Base-by-base conservation (phyloP, 192 early-diverging fungal genomes). In the Coemansia sp. region DNA sequence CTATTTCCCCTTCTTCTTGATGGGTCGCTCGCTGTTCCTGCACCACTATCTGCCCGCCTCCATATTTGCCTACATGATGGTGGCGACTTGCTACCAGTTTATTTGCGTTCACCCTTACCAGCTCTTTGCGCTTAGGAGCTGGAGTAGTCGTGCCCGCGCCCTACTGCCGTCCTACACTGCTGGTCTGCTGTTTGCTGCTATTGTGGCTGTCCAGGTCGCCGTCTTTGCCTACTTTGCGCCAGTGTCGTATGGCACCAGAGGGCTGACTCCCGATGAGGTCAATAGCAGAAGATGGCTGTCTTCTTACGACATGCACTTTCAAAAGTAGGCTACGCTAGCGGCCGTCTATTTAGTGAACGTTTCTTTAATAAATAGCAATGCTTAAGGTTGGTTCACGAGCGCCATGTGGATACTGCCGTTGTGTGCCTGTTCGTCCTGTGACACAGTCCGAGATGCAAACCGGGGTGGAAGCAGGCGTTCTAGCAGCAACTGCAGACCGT, bases 251-350 rank as follows among this genome's bases (percentile, higher is more conserved):
- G 96, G 96, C 15, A 81, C 81, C 5, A 81, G 86, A 7, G 72
- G 86, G 2, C 27, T 85, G 42, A 65, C 65, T 51, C 64, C 86
- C 2, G 77, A 83, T 14, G 72, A 77, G 30, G 60, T 98, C 3
- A 49, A 78, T 41, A 56, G 58, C 8, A 78, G 84, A 38, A 90
- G 88, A 65, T 85, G 87, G 82, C 61, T 94, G 18, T 31, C 66
- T 22, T 76, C 65, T n/a, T 98, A 93, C 87, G 93, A 98, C 56
- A 79, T 96, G 14, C 96, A 98, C 33, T 74, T 74, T 56, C 70
- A 74, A 45, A 73, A 65, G 47, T 73, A 67, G 37, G 8, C 23
- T 17, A 7, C 5, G 27, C 14, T 6, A 43, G 13, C 26, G n/a
- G 23, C 21, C 25, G 23, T 26, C 23, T 27, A n/a, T n/a, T n/a